Evolutionary conservation across 768 basidiomycete species (phyloP), one percentile per base, ranked within the genome.

Genomic region (Pleurotus tuber-regium): DNA sequence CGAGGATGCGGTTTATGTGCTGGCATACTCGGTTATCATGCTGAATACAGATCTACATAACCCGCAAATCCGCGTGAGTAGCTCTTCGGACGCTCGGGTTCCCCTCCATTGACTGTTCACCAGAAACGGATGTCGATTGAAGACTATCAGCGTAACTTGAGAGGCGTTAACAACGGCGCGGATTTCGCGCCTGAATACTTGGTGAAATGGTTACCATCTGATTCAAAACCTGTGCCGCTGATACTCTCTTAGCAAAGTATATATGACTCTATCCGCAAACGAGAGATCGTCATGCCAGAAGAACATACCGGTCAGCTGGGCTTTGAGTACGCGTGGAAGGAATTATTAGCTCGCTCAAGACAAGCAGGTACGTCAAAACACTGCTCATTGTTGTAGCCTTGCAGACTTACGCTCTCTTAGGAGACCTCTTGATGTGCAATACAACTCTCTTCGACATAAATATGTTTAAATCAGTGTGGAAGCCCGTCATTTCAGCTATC

Each of bases 311-410:
- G 96, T 1, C 92, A 92, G 63, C 79, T 96, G 39, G 97, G 97
- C 7, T 99, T 99, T 64, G 97, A 98, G 59, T 97, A 96, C 65
- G 96, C 97, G 14, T 99, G 97, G 97, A 98, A 97, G 65, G 94
- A 98, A 59, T 74, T 99, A 8, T 77, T 98, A 30, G 69, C 85
- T 26, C 82, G 97, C 26, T 84, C 94, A 39, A 78, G 84, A 51
- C 84, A 84, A 63, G 83, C 92, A 54, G 92, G 93, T 89, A 53
- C 78, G 18, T 47, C 54, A 30, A n/a, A 25, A 29, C 5, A 33
- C 21, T 29, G 11, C 54, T 35, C 10, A 10, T 38, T 9, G 11
- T 36, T 53, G 26, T 41, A 26, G 43, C 44, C 48, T 44, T 53
- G n/a, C n/a, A n/a, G n/a, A 16, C 59, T 36, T 14, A 39, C 30